These are phyloP conservation scores for Neopestalotiopsis sp. DNA, from an alignment of 2,329 filamentous ascomycete species.

Conservation along the genomic window DNA sequence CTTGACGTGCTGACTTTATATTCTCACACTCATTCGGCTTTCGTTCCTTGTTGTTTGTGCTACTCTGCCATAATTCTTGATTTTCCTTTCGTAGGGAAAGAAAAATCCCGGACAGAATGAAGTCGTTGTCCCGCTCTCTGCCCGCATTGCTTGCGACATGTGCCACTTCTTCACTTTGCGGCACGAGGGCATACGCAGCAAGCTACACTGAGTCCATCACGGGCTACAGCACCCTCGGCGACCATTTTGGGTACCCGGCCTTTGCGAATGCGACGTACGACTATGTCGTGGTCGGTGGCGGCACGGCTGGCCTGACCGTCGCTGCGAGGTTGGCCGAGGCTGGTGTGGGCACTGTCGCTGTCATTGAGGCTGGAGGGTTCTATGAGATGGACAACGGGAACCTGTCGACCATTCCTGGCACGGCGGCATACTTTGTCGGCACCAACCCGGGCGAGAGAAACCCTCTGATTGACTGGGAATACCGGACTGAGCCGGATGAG, in stretches of 20 bases:
- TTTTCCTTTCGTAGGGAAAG: not conserved
- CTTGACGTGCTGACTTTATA: not conserved
- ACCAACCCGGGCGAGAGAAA: slow-evolving; percentile 24
- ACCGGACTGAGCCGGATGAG: not conserved
- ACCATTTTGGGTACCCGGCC: not conserved
- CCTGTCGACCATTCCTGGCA: not conserved
- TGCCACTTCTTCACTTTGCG: not conserved
- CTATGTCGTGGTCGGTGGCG: slow-evolving; percentile 22
- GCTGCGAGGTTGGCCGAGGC: slow-evolving; percentile 15
- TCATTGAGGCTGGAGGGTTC: slow-evolving; percentile 20
- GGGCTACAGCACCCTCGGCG: not conserved
- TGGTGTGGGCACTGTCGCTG: slow-evolving; percentile 17
- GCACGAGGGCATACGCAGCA: not conserved
- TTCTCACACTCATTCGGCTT: not conserved
- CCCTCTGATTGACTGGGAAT: slow-evolving; percentile 36
- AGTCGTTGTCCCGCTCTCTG: not conserved
- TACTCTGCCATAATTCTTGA: not conserved
- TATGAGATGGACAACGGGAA: slow-evolving; percentile 20
- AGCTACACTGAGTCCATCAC: not conserved
- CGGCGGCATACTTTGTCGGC: slow-evolving; percentile 22
- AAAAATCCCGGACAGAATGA: not conserved
- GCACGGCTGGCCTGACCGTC: slow-evolving; percentile 18
- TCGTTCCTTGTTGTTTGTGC: not conserved
- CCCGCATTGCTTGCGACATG: not conserved
- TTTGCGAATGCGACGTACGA: slow-evolving; percentile 16